Evolutionary conservation across 148 eudicot species (phyloP).

Genomic region (Rheum nobile): DNA sequence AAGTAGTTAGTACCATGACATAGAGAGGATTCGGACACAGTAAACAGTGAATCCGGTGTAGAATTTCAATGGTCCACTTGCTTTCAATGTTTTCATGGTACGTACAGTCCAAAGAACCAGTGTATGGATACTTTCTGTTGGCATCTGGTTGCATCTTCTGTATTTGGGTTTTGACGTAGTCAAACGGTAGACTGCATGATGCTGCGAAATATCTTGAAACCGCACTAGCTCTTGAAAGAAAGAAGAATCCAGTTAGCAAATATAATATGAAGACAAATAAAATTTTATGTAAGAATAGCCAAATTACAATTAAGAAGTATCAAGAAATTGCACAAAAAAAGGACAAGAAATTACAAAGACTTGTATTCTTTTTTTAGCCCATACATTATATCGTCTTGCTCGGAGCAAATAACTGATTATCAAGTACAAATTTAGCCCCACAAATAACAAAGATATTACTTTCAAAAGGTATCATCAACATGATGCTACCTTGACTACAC

Average conservation of each 20-base stretch:
- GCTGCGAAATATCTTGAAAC: slow-evolving; percentile 24
- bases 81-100: slow-evolving; percentile 17
- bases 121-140: slow-evolving; percentile 19
- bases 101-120: slow-evolving; percentile 23
- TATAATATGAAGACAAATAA: not conserved
- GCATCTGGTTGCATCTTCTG: slow-evolving; percentile 31
- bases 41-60: slow-evolving; percentile 23
- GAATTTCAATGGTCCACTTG: slow-evolving; percentile 22
- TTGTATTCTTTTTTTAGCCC: not conserved
- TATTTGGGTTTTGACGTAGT: slow-evolving; percentile 20
- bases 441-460: not conserved
- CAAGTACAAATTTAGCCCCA: not conserved
- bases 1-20: slow-evolving; percentile 18
- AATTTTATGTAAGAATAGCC: not conserved
- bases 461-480: not conserved
- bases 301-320: not conserved
- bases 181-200: slow-evolving; percentile 24
- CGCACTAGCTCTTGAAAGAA: slow-evolving; percentile 18
- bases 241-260: too few species aligned
- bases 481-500: not conserved
- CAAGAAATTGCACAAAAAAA: not conserved
- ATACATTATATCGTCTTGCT: too few species aligned
- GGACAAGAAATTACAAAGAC: not conserved
- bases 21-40: slow-evolving; percentile 19
- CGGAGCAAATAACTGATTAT: not conserved